Evolutionary conservation across 1,139 yeast genomes (phyloP).

Genomic region (Candida pseudoviswanathii): DNA sequence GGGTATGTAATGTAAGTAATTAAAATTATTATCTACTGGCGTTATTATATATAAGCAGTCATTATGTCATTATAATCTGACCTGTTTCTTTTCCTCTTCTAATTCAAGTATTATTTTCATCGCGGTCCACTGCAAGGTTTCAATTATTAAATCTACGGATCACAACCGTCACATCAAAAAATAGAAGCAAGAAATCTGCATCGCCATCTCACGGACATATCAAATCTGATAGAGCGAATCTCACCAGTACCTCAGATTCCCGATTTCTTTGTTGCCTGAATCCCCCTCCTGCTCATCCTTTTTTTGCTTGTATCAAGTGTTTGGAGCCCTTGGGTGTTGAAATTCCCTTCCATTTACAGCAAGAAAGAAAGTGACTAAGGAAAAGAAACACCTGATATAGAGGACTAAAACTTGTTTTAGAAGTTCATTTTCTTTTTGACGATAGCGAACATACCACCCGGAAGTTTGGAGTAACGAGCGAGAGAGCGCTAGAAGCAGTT

Average conservation of each 20-base stretch:
- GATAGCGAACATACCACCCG: not conserved
- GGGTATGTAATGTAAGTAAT: no score
- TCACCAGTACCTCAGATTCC: not conserved
- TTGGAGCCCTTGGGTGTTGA: not conserved
- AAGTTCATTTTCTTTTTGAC: not conserved
- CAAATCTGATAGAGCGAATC: not conserved
- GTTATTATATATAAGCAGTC: no score
- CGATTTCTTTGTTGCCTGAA: not conserved
- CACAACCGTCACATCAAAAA: not conserved
- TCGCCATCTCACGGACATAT: not conserved
- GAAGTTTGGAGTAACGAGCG: not conserved
- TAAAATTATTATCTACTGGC: no score
- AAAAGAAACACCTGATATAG: no score
- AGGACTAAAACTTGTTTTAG: not conserved
- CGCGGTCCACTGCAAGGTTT: not conserved
- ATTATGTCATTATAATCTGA: not conserved
- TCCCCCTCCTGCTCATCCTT: not conserved
- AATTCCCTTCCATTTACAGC: not conserved
- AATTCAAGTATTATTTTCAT: not conserved
- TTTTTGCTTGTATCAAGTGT: not conserved
- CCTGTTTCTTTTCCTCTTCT: not conserved
- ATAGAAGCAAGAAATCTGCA: not conserved
- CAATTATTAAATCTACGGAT: not conserved
- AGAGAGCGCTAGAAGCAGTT: not conserved
- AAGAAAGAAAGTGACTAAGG: not conserved